A percentile compares a stretch with the other conserved stretches of the same genome.
These are phyloP conservation scores for Solanum clarkiae DNA, from an alignment of 257 asterid genomes.

Conservation along the genomic window DNA sequence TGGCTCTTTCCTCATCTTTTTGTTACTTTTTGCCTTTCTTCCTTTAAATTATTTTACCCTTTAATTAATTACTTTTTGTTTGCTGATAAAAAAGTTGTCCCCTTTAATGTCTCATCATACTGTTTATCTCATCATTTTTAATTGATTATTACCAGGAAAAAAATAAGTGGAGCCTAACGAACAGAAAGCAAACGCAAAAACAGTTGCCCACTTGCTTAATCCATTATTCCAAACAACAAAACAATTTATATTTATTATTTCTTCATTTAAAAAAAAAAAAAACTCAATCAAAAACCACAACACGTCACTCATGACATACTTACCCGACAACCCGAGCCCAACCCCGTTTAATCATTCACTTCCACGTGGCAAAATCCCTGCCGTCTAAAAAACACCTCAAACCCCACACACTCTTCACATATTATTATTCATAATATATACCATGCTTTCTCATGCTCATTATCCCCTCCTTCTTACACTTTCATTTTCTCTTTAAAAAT, in stretches of 20 bases:
- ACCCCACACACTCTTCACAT: neutral
- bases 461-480: neutral
- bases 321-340: conserved; percentile 10
- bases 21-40: neutral
- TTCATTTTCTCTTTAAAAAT: neutral
- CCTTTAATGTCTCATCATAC: neutral
- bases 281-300: neutral
- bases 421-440: neutral
- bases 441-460: neutral
- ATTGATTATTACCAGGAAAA: neutral
- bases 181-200: neutral
- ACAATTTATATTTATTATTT: neutral
- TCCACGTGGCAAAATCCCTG: conserved; percentile 12
- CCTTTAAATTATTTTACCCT: neutral
- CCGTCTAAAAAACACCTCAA: neutral
- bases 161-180: neutral
- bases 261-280: neutral
- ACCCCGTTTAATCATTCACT: conserved; percentile 2
- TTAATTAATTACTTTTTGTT: neutral
- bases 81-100: neutral
- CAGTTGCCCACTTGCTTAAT: neutral
- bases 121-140: neutral
- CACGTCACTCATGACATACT: conserved; percentile 21
- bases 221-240: neutral
- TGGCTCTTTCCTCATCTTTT: neutral